Percentiles rank a stretch among this genome's conserved stretches.
Evolutionary conservation across 768 basidiomycete genomes (phyloP).

Genomic region (Thelephora ganbajun): DNA sequence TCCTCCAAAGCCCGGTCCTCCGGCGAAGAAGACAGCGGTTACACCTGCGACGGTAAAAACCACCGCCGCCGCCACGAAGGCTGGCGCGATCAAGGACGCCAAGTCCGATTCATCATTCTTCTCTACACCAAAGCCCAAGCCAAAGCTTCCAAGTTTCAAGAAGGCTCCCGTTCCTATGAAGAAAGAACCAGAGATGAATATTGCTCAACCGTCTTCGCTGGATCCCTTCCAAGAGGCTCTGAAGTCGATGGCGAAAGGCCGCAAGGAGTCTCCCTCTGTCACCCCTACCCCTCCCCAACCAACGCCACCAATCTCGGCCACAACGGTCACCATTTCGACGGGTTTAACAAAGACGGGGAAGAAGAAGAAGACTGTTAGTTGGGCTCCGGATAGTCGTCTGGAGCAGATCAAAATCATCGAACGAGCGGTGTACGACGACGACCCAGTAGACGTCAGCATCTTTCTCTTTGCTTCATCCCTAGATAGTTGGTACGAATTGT

Average conservation of each 20-base stretch:
- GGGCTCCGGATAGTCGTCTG: conserved; percentile 63
- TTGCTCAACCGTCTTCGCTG: conserved; percentile 63
- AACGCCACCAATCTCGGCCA: not conserved
- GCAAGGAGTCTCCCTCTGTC: conserved; percentile 47
- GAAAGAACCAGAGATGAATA: conserved; percentile 40
- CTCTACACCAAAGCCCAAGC: conserved; percentile 74
- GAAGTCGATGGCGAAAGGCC: conserved; percentile 62
- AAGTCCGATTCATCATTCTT: conserved; percentile 84
- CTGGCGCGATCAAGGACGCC: conserved; percentile 47
- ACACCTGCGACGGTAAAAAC: conserved; percentile 26
- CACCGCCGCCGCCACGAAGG: conserved; percentile 32
- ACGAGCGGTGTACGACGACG: conserved; percentile 80
- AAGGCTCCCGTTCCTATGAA: conserved; percentile 46
- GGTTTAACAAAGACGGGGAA: conserved; percentile 25
- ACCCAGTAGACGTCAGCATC: conserved; percentile 70
- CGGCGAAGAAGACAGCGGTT: conserved; percentile 54
- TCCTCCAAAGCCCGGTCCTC: conserved; percentile 30
- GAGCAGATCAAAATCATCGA: conserved; percentile 71
- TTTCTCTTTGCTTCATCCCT: conserved; percentile 25
- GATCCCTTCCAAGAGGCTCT: conserved; percentile 78
- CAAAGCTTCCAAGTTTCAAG: conserved; percentile 77
- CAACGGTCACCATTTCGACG: conserved; percentile 15
- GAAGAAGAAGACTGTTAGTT: conserved; percentile 68
- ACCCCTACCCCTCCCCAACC: conserved; percentile 35
- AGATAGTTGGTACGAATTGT: conserved; percentile 37